These are phyloP conservation scores for Mycena pura DNA, from an alignment of 768 basidiomycete genomes.

Conservation along the genomic window DNA sequence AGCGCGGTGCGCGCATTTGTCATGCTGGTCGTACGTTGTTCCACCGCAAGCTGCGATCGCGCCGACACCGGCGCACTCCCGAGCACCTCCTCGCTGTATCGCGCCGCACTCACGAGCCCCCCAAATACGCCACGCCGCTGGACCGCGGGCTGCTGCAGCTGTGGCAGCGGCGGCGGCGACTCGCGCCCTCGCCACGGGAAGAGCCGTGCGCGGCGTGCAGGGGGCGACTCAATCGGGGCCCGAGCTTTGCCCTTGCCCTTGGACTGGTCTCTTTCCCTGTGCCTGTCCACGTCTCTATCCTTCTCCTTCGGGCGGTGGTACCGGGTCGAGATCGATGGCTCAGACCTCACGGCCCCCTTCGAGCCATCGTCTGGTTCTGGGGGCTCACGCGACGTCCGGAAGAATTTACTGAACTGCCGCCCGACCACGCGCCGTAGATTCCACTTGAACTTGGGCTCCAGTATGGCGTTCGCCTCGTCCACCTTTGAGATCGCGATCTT, in stretches of 20 bases:
- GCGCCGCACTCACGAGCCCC: neutral
- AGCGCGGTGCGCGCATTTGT: neutral
- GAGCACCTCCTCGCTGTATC: slow-evolving; percentile 17
- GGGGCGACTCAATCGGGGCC: neutral
- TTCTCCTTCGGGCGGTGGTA: too few relatives aligned
- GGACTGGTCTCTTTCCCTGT: neutral
- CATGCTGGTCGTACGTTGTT: slow-evolving; percentile 18
- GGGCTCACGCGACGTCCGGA: neutral
- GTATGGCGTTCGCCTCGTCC: slow-evolving; percentile 24
- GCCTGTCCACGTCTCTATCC: neutral
- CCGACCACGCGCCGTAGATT: slow-evolving; percentile 3
- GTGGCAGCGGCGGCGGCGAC: neutral
- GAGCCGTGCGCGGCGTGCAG: neutral
- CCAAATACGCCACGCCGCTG: neutral
- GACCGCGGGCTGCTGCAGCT: too few relatives aligned
- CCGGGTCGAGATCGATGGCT: too few relatives aligned
- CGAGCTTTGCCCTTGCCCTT: neutral
- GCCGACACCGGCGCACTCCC: slow-evolving; percentile 2
- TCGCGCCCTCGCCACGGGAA: slow-evolving; percentile 5
- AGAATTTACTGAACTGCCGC: slow-evolving; percentile 20
- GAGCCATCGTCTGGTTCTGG: neutral
- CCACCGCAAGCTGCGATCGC: neutral
- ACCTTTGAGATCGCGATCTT: slow-evolving; percentile 22
- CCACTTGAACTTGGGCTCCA: slow-evolving; percentile 23
- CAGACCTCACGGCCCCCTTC: neutral